phyloP scores from a whole-genome alignment of 306 rosid genomes.

The Clitoria ternatea region DNA sequence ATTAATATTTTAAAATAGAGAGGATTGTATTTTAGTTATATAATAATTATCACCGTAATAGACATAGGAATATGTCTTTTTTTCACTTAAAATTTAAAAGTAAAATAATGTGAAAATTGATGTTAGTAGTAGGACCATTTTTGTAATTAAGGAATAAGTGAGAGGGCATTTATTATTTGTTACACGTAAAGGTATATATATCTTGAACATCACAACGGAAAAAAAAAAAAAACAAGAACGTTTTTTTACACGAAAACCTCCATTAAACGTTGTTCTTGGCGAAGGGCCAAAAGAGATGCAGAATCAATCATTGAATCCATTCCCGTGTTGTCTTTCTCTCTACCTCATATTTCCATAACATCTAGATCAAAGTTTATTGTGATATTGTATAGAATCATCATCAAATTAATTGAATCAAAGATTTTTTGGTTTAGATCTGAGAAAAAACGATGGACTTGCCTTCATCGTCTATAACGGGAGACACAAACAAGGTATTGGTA shows the following conservation, averaged over 20 bases:
- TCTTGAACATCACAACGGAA: background rate
- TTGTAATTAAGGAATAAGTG: background rate
- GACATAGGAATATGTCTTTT: too few species aligned
- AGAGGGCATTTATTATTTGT: background rate
- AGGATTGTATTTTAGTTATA: too few species aligned
- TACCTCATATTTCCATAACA: background rate
- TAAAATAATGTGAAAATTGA: too few species aligned
- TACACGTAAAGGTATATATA: background rate
- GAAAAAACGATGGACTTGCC: conserved; percentile 35
- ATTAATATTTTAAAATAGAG: too few species aligned
- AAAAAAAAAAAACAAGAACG: background rate
- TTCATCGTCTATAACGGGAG: conserved; percentile 36
- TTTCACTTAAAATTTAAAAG: too few species aligned
- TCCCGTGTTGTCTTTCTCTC: background rate
- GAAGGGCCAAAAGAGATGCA: background rate
- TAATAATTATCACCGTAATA: too few species aligned
- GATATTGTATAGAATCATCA: background rate
- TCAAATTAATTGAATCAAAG: background rate
- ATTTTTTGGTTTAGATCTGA: background rate
- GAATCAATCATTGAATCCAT: background rate
- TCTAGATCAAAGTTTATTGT: too few species aligned
- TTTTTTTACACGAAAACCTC: background rate
- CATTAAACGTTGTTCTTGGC: background rate
- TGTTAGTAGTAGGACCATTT: background rate
- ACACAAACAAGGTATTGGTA: conserved; percentile 29